Evolutionary conservation across 768 basidiomycete genomes (phyloP).

Genomic region (Amanita rimosa): DNA sequence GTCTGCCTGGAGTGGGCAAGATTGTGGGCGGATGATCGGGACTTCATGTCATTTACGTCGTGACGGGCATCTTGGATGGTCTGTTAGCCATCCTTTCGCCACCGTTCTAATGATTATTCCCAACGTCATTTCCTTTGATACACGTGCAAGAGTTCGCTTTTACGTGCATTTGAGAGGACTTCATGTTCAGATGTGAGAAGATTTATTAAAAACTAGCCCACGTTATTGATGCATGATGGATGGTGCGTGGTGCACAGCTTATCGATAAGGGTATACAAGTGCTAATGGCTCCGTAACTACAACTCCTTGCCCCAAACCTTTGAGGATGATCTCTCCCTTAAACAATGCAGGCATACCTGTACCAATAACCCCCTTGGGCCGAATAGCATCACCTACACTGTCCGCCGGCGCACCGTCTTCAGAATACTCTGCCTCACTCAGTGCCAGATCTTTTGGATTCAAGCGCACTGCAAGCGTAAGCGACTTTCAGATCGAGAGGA

Average conservation of each 20-base stretch:
- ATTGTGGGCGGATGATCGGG: conserved; percentile 76
- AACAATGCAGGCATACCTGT: not conserved
- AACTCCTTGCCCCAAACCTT: not conserved
- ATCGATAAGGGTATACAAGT: not conserved
- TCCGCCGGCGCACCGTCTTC: not conserved
- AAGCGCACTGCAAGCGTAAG: conserved; percentile 1
- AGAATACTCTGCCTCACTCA: not conserved
- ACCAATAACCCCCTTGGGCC: conserved; percentile 3
- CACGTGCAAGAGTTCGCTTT: too few relatives aligned
- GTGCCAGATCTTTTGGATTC: not conserved
- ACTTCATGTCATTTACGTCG: conserved; percentile 38
- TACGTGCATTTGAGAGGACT: too few relatives aligned
- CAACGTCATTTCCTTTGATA: too few relatives aligned
- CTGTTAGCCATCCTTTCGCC: not conserved
- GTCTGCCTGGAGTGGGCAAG: conserved; percentile 84
- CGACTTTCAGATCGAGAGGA: conserved; percentile 55
- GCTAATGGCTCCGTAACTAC: not conserved
- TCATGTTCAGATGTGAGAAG: too few relatives aligned
- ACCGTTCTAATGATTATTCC: not conserved
- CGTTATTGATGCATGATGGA: conserved; percentile 9
- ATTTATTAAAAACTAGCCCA: not conserved
- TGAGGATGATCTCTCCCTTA: conserved; percentile 2
- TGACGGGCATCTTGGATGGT: not conserved
- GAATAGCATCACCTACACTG: conserved; percentile 2
- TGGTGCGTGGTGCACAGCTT: conserved; percentile 2